Evolutionary conservation across 2,329 filamentous ascomycete genomes (phyloP), one percentile per base, ranked within the genome.

Genomic region (Stachybotrys chlorohalonatus): DNA sequence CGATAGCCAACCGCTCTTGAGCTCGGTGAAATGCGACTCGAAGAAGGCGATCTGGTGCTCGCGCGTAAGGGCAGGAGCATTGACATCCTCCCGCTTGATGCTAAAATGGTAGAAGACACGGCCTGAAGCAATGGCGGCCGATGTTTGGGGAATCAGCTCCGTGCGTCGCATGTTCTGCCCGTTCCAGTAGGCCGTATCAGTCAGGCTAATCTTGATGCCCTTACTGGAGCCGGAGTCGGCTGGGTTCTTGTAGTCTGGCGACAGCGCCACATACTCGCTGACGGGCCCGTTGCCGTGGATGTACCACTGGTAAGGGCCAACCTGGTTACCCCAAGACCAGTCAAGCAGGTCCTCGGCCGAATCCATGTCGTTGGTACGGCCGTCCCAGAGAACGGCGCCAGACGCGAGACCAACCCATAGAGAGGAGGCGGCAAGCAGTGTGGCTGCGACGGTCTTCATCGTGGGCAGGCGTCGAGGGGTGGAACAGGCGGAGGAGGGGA

Each of bases 101-200:
- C 79, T 84, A 71, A 89, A 89, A 69, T 90, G 86, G 69, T 89
- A 90, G 71, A 78, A 87, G 42, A 88, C 79, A 51, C 80, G 84
- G 47, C 85, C 85, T n/a, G 70, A 64, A 61, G 82, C 84, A 67
- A 89, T 86, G 56, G 82, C 75, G 0, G 81, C 81, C 2, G 68
- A 79, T 1, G 85, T 88, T 70, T 88, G 84, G 9, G 86, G 86
- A 60, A 90, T 90, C 58, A 90, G 73, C 71, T 90, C 87, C 0
- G 84, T 89, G 53, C 86, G 80, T 66, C 85, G 83, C 86, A 89
- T 89, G 49, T 68, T 81, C 65, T 88, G 84, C 30, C 82, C 83
- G 68, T 89, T 84, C 86, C 86, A 90, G 67, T 82, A 87, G 1
- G 86, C 78, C 1, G 80, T 85, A 62, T 69, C 68, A 63, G 77